Percentiles rank a stretch among this genome's conserved stretches.
Conservation (phyloP, 2,329 filamentous ascomycete genomes). For the Arachnomyces sp. region DNA sequence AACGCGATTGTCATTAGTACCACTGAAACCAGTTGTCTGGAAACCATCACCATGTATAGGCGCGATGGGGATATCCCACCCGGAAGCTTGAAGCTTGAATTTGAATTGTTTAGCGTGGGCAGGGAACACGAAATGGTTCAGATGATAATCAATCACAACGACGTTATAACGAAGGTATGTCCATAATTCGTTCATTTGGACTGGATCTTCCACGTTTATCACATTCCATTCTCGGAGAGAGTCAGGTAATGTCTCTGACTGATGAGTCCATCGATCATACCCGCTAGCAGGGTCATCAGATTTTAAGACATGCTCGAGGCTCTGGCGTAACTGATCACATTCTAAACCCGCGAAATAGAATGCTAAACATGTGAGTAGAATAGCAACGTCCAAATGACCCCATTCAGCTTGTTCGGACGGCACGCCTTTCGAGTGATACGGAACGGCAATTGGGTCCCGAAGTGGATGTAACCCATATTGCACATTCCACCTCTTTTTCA, state of each 20-base stretch:
- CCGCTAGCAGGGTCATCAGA: slow-evolving; percentile 49
- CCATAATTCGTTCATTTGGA: slow-evolving; percentile 46
- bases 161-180: slow-evolving; percentile 41
- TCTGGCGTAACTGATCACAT: slow-evolving; percentile 40
- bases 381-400: slow-evolving; percentile 59
- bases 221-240: slow-evolving; percentile 45
- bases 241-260: slow-evolving; percentile 35
- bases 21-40: slow-evolving; percentile 60
- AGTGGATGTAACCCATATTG: slow-evolving; percentile 51
- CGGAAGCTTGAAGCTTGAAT: slow-evolving; percentile 55
- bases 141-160: slow-evolving; percentile 50
- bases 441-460: slow-evolving; percentile 49
- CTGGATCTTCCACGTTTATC: slow-evolving; percentile 52
- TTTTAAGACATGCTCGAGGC: slow-evolving; percentile 44
- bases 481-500: slow-evolving; percentile 60
- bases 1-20: slow-evolving; percentile 57
- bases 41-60: slow-evolving; percentile 9
- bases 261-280: slow-evolving; percentile 46
- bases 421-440: slow-evolving; percentile 57
- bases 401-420: slow-evolving; percentile 57
- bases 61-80: slow-evolving; percentile 57
- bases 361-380: slow-evolving; percentile 55
- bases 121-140: slow-evolving; percentile 59
- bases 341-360: slow-evolving; percentile 58
- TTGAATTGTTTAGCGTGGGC: slow-evolving; percentile 56